Conservation (phyloP, 176 grass and related monocot species). For the Oryza meyeriana region DNA sequence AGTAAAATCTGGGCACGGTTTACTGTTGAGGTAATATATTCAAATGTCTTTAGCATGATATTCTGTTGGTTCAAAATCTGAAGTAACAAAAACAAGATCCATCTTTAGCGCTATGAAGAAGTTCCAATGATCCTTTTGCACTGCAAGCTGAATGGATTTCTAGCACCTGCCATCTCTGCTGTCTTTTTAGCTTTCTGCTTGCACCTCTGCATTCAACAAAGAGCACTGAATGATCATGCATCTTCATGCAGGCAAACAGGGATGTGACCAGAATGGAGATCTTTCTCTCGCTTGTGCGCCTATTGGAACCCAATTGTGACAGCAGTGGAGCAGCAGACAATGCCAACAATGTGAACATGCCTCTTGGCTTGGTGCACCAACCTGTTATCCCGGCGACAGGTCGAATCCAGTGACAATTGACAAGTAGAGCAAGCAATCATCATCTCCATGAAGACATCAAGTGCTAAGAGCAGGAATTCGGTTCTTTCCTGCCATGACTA, state of each 20-base stretch:
- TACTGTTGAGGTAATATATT: constrained; percentile 63
- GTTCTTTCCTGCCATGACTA: constrained; percentile 70
- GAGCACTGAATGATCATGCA: neutral
- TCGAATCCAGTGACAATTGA: constrained; percentile 47
- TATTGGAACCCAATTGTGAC: constrained; percentile 50
- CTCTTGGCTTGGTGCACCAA: constrained; percentile 48
- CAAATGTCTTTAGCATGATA: neutral
- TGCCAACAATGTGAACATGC: constrained; percentile 43
- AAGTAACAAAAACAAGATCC: neutral
- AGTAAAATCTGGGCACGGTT: constrained; percentile 84
- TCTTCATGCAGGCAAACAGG: constrained; percentile 64
- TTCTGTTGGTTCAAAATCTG: neutral
- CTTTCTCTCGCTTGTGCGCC: constrained; percentile 64
- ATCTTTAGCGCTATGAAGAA: neutral
- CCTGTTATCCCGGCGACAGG: constrained; percentile 69
- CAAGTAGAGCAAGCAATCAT: constrained; percentile 6
- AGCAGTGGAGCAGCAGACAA: constrained; percentile 33
- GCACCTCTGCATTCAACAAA: neutral
- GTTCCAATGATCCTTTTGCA: neutral
- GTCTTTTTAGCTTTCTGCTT: neutral
- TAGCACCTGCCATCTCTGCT: neutral
- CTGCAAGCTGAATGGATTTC: neutral
- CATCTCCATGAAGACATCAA: constrained; percentile 12
- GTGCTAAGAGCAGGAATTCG: constrained; percentile 74
- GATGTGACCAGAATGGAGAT: constrained; percentile 79